Conservation (phyloP, 306 rosid genomes). For the Quillaja saponaria region DNA sequence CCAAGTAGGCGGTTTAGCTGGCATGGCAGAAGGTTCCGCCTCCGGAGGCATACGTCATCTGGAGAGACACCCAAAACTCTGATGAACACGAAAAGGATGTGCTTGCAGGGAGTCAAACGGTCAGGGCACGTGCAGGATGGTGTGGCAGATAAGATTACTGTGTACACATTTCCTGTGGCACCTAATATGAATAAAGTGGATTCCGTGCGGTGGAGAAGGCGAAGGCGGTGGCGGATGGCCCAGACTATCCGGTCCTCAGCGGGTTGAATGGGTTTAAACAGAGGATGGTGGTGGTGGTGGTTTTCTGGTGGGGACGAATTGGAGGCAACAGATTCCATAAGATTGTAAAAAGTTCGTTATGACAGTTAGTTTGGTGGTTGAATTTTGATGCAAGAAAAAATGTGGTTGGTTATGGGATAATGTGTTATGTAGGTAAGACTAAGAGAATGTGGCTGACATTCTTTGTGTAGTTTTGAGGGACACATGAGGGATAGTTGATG, state of each 20-base stretch:
- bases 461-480: slow-evolving; percentile 46
- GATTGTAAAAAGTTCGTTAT: background rate
- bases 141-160: slow-evolving; percentile 45
- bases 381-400: background rate
- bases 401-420: slow-evolving; percentile 7
- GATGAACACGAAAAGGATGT: slow-evolving; percentile 68
- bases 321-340: slow-evolving; percentile 66
- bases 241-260: slow-evolving; percentile 64
- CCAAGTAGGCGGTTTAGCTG: slow-evolving; percentile 48
- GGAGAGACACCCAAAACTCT: slow-evolving; percentile 62
- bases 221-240: slow-evolving; percentile 73
- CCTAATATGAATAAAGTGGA: slow-evolving; percentile 73
- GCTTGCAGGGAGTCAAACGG: slow-evolving; percentile 79
- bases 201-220: slow-evolving; percentile 70
- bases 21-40: slow-evolving; percentile 58
- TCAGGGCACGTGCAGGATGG: slow-evolving; percentile 91
- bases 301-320: slow-evolving; percentile 34
- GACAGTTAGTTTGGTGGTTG: background rate
- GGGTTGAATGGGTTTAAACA: slow-evolving; percentile 48
- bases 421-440: slow-evolving; percentile 17
- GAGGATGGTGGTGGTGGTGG: slow-evolving; percentile 32
- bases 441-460: slow-evolving; percentile 35
- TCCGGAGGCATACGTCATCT: slow-evolving; percentile 55
- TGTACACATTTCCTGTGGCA: slow-evolving; percentile 83
- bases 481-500: slow-evolving; percentile 49